Conservation (phyloP, 805 yeast species). For the Danielia oregonensis region DNA sequence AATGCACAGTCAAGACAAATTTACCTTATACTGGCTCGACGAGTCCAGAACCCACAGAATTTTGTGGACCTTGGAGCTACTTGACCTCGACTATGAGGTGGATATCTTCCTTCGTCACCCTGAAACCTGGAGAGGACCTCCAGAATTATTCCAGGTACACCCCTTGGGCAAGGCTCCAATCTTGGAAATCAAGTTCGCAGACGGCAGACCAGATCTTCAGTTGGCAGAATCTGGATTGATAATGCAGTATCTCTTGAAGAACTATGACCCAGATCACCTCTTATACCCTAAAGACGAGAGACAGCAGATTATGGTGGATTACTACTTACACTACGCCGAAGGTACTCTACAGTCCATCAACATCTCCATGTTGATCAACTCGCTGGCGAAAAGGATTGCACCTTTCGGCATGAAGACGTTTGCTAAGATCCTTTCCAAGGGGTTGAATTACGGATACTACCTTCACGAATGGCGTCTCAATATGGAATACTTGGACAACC, state of each 20-base stretch:
- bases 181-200: conserved; percentile 37
- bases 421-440: conserved; percentile 40
- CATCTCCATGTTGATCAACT: conserved; percentile 34
- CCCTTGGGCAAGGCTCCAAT: conserved; percentile 66
- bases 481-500: conserved; percentile 39
- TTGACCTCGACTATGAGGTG: conserved; percentile 52
- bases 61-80: conserved; percentile 61
- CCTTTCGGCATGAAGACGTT: conserved; percentile 49
- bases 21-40: conserved; percentile 35
- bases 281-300: conserved; percentile 36
- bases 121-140: conserved; percentile 36
- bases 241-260: conserved; percentile 45
- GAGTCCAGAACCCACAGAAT: conserved; percentile 60
- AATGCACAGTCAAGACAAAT: conserved; percentile 8
- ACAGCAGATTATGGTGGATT: conserved; percentile 44
- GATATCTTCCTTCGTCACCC: conserved; percentile 50
- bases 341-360: conserved; percentile 55
- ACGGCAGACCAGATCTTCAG: conserved; percentile 30
- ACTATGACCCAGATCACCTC: conserved; percentile 43
- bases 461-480: conserved; percentile 41
- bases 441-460: conserved; percentile 47
- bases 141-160: conserved; percentile 47
- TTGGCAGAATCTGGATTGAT: conserved; percentile 63
- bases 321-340: conserved; percentile 56
- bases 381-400: conserved; percentile 37